These are phyloP conservation scores for Phylloporus sp. DNA, from an alignment of 768 basidiomycete species.

Conservation along the genomic window DNA sequence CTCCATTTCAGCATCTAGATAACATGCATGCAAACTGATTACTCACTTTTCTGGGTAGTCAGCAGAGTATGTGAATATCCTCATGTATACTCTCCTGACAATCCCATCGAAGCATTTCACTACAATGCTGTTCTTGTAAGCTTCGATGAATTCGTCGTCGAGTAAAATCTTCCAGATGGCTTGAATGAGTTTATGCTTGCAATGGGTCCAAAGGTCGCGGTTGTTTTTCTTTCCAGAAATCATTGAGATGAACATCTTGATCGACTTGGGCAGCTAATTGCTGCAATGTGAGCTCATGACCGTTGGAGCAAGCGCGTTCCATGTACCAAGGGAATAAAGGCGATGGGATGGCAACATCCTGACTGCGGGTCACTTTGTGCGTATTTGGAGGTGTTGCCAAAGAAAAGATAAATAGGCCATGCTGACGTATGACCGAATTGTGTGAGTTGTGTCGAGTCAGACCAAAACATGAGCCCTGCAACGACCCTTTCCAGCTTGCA, in stretches of 20 bases:
- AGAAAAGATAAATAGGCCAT: constrained; percentile 24
- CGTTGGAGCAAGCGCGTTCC: too few relatives aligned
- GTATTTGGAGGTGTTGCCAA: constrained; percentile 23
- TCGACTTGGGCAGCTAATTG: constrained; percentile 1
- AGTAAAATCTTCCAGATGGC: constrained; percentile 1
- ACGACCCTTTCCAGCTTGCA: constrained; percentile 9
- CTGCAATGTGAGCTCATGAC: background rate
- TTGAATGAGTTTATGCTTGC: constrained; percentile 1
- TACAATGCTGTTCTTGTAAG: background rate
- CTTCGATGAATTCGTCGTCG: background rate
- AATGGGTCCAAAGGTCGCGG: background rate
- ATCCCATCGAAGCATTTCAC: background rate
- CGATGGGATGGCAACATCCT: constrained; percentile 18
- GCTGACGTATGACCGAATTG: constrained; percentile 13
- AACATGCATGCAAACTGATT: background rate
- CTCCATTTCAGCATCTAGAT: background rate
- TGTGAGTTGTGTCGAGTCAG: constrained; percentile 7
- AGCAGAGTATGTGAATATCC: constrained; percentile 3
- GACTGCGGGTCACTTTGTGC: background rate
- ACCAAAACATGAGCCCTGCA: constrained; percentile 17
- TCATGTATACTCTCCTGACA: background rate
- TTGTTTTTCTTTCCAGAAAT: background rate
- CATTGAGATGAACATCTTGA: background rate
- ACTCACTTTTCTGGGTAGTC: constrained; percentile 6
- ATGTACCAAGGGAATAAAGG: constrained; percentile 20